Base-by-base conservation (phyloP, 345 rosid genomes). In the Rhizophora mangle region DNA sequence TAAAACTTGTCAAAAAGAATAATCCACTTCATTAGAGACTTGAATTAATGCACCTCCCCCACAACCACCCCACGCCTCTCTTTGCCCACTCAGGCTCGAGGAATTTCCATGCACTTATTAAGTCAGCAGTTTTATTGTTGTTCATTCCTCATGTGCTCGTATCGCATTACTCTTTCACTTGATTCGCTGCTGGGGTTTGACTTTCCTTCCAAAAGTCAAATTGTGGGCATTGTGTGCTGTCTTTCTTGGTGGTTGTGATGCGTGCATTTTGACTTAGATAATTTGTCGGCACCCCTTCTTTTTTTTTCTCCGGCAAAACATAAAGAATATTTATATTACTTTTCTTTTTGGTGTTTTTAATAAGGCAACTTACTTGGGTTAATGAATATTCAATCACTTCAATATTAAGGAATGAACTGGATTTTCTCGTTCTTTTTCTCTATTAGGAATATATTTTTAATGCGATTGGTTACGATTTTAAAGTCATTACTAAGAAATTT, bases 211-310 rank as follows among this genome's bases (percentile, higher is more conserved):
- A 21, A 8, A 46, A 47, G 67, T 65, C 65, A 55, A 67, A 20
- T 20, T 24, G 52, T 7, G 5, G 37, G 64, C 63, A 56, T 66
- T 62, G 54, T 60, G 59, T 36, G 54, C 65, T 64, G 64, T 39
- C 39, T 18, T 72, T 69, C 30, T 74, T 56, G 60, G 69, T 63
- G 60, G 69, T 63, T 56, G 11, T 24, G 64, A 61, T 62, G 62
- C 66, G 52, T 39, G 32, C 64, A 66, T 51, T 61, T n/a, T n/a
- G 18, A 8, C 31, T 15, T 22, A 1, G 4, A n/a, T 7, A 69
- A 73, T 36, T 53, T 73, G 76, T 36, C 67, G 67, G 76, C 67
- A 9, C 4, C 5, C 4, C 43, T 68, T 46, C 26, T 54, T 64
- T 58, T 68, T 46, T 54, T 56, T 39, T 20, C 8, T 19, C n/a